Evolutionary conservation across 768 basidiomycete species (phyloP).

Genomic region (Naganishia friedmannii): DNA sequence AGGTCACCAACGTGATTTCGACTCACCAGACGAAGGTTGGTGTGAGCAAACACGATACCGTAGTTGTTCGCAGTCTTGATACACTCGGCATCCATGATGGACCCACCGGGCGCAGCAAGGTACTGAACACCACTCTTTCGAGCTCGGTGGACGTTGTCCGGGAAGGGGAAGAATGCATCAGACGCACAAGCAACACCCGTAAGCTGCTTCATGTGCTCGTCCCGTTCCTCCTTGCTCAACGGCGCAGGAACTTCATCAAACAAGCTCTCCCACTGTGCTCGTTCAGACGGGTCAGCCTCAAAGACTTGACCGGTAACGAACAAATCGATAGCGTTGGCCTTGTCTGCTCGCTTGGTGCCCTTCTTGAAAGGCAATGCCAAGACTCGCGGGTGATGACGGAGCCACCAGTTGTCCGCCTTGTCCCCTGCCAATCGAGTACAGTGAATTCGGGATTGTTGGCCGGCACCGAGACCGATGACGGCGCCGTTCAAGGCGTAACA

Average conservation of each 20-base stretch:
- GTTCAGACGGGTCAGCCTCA: conserved; percentile 80
- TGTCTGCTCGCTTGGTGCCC: conserved; percentile 94
- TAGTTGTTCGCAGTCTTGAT: conserved; percentile 95
- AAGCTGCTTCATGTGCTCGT: conserved; percentile 68
- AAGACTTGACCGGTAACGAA: conserved; percentile 78
- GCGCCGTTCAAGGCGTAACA: conserved; percentile 89
- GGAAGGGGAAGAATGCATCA: conserved; percentile 99
- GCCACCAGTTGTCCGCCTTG: conserved; percentile 99
- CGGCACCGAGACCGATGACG: conserved; percentile 92
- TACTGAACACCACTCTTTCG: conserved; percentile 87
- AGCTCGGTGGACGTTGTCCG: conserved; percentile 93
- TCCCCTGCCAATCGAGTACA: conserved; percentile 95
- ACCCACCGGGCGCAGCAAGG: conserved; percentile 78
- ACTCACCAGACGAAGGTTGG: conserved; percentile 82
- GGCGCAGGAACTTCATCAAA: conserved; percentile 70
- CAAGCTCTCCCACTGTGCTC: conserved; percentile 80
- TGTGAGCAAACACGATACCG: conserved; percentile 85
- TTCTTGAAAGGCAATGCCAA: conserved; percentile 92
- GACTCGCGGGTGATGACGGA: conserved; percentile 92
- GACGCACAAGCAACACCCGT: conserved; percentile 88
- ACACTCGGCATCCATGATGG: conserved; percentile 95
- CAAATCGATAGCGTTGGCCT: conserved; percentile 95
- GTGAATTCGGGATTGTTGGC: conserved; percentile 98
- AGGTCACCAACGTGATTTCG: conserved; percentile 44
- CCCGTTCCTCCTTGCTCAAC: conserved; percentile 68